Percentiles rank a stretch among this genome's conserved stretches.
phyloP scores from a whole-genome alignment of 495 filamentous ascomycete genomes.

The Evansstolkia leycettana region DNA sequence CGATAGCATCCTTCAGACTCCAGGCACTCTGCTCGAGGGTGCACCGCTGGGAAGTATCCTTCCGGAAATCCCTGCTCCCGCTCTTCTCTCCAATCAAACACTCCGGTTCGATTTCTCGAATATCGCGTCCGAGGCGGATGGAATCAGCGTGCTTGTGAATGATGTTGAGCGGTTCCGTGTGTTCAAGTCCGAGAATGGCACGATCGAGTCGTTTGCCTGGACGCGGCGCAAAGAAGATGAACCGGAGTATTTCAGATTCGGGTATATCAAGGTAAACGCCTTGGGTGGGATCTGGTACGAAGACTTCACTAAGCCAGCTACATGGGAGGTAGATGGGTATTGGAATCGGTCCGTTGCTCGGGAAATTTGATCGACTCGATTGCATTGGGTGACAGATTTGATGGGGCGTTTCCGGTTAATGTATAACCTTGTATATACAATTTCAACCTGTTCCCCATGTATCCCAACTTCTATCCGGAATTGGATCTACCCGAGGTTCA shows the following conservation, averaged over 20 bases:
- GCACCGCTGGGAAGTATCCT: slow-evolving; percentile 33
- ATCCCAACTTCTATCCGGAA: too few relatives aligned
- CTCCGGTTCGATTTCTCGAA: slow-evolving; percentile 37
- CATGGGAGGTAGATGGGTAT: slow-evolving; percentile 47
- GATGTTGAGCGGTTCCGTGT: slow-evolving; percentile 41
- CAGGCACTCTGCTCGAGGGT: slow-evolving; percentile 37
- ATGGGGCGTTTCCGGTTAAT: too few relatives aligned
- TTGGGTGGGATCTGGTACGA: slow-evolving; percentile 44
- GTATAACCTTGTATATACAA: too few relatives aligned
- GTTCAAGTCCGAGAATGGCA: slow-evolving; percentile 27
- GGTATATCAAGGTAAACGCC: slow-evolving; percentile 43
- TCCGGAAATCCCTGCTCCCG: slow-evolving; percentile 26
- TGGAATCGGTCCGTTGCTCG: slow-evolving; percentile 31
- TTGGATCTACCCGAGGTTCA: too few relatives aligned
- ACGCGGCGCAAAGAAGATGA: slow-evolving; percentile 25
- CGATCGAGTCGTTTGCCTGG: slow-evolving; percentile 33
- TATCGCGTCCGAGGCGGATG: slow-evolving; percentile 30
- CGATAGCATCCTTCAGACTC: slow-evolving; percentile 48
- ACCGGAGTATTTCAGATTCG: slow-evolving; percentile 72
- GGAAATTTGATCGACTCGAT: too few relatives aligned
- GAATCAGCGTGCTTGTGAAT: slow-evolving; percentile 45
- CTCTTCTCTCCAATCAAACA: slow-evolving; percentile 18
- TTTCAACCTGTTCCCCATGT: too few relatives aligned
- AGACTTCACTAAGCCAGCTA: slow-evolving; percentile 70
- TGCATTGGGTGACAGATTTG: too few relatives aligned